Conservation (phyloP, 148 eudicot species). For the Chenopodium formosanum region DNA sequence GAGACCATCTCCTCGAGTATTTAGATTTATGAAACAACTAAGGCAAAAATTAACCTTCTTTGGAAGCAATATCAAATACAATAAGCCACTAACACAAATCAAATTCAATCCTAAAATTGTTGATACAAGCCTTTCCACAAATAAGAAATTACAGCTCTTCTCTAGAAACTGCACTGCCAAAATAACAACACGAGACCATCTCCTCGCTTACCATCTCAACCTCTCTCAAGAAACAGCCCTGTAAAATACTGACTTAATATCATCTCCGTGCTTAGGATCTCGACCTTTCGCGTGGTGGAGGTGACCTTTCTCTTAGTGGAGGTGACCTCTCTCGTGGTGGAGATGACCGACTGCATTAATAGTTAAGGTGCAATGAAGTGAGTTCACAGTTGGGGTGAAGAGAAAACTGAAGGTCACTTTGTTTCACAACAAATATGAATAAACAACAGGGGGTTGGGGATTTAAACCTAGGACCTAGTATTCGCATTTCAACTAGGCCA, state of each 20-base stretch:
- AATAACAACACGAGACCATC: neutral
- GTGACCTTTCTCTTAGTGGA: constrained; percentile 24
- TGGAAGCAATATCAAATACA: constrained; percentile 10
- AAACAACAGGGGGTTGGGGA: neutral
- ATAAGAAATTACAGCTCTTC: constrained; percentile 1
- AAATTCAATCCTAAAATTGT: constrained; percentile 1
- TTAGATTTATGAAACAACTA: no score
- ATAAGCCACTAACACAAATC: neutral
- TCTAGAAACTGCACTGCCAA: neutral
- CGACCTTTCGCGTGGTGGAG: constrained; percentile 44
- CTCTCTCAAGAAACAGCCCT: constrained; percentile 26
- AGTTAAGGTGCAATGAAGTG: neutral
- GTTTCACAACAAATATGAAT: neutral
- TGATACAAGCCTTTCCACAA: constrained; percentile 17
- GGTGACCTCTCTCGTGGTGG: constrained; percentile 22
- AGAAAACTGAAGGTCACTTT: neutral
- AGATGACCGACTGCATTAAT: constrained; percentile 44
- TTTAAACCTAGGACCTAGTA: neutral
- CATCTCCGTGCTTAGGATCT: constrained; percentile 38
- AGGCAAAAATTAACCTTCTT: neutral
- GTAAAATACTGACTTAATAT: neutral
- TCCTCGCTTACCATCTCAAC: constrained; percentile 37
- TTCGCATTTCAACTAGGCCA: neutral
- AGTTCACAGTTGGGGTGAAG: constrained; percentile 4
- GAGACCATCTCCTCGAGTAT: no score